Conservation (phyloP, 345 rosid species). For the Acer negundo region DNA sequence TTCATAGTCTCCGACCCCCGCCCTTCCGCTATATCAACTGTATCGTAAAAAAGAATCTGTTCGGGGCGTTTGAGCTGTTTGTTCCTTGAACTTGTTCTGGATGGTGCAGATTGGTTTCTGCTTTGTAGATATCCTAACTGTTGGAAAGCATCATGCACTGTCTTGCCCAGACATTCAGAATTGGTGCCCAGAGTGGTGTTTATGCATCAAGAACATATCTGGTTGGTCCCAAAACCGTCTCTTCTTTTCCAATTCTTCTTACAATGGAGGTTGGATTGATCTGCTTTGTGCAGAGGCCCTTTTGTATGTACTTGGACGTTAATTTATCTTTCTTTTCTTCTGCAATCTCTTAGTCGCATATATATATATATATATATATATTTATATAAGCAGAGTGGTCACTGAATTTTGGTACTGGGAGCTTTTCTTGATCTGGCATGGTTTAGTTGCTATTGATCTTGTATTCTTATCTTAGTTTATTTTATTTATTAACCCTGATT, state of each 20-base stretch:
- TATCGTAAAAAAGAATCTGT: constrained; percentile 31
- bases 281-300: constrained; percentile 36
- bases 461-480: constrained; percentile 23
- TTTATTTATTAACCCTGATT: constrained; percentile 23
- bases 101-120: constrained; percentile 40
- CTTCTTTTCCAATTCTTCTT: constrained; percentile 20
- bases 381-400: constrained; percentile 27
- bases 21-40: constrained; percentile 31
- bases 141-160: constrained; percentile 44
- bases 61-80: constrained; percentile 31
- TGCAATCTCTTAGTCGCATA: constrained; percentile 17
- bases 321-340: constrained; percentile 32
- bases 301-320: constrained; percentile 42
- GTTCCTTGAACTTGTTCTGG: constrained; percentile 42
- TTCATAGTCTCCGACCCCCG: constrained; percentile 46
- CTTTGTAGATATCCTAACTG: constrained; percentile 59
- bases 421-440: constrained; percentile 29
- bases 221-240: constrained; percentile 23
- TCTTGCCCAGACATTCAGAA: constrained; percentile 37
- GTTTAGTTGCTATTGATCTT: constrained; percentile 23
- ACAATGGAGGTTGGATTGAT: constrained; percentile 29
- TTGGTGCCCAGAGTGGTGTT: constrained; percentile 35
- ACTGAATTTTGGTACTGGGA: constrained; percentile 32
- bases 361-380: constrained; percentile 7
- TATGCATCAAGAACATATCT: constrained; percentile 32